Percentiles rank a stretch among this genome's conserved stretches.
Evolutionary conservation across 805 yeast genomes (phyloP).

Genomic region (Myxozyma lipomycoides): DNA sequence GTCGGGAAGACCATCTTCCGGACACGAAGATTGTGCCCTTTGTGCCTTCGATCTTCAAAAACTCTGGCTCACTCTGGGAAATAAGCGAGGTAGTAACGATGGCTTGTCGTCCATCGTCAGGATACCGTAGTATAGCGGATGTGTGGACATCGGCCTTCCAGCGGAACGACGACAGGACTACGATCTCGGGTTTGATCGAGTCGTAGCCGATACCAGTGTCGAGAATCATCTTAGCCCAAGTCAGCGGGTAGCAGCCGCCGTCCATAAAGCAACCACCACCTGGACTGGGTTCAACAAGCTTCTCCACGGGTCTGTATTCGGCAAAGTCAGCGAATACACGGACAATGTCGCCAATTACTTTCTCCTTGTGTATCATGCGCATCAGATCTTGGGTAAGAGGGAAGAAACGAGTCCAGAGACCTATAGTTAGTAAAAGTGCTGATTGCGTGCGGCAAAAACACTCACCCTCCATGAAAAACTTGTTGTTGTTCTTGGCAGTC

Average conservation of each 20-base stretch:
- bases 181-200: not conserved
- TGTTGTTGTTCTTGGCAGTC: constrained; percentile 43
- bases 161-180: not conserved
- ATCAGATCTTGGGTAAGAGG: constrained; percentile 44
- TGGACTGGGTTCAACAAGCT: constrained; percentile 20
- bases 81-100: not conserved
- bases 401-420: constrained; percentile 41
- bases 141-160: not conserved
- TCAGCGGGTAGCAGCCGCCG: constrained; percentile 49
- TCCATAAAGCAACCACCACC: constrained; percentile 59
- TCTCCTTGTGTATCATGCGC: constrained; percentile 40
- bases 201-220: not conserved
- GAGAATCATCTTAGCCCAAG: constrained; percentile 40
- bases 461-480: constrained; percentile 48
- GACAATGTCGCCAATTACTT: constrained; percentile 44
- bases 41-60: constrained; percentile 2
- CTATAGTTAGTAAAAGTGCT: constrained; percentile 30
- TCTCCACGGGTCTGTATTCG: too few relatives aligned
- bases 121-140: not conserved
- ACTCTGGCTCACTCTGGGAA: not conserved
- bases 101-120: constrained; percentile 1
- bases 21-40: not conserved
- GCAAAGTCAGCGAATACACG: constrained; percentile 34
- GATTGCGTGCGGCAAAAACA: not conserved
- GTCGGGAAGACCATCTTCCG: not conserved